phyloP scores from a whole-genome alignment of 2,329 filamentous ascomycete genomes.

The Chaetomium globosum region DNA sequence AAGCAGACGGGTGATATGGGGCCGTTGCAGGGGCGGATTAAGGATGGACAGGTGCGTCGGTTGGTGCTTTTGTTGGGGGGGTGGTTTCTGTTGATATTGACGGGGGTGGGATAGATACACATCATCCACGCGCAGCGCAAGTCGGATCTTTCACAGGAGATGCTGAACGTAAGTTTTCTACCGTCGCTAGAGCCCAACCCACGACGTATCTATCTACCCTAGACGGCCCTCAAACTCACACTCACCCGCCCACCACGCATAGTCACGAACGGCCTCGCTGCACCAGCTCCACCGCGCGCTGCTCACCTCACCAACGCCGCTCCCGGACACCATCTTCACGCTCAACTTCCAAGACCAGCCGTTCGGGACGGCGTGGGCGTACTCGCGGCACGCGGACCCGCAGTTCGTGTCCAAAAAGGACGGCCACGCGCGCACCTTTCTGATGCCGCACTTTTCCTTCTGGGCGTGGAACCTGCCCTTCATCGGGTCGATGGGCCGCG shows the following conservation, averaged over 20 bases:
- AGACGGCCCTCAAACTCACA: not conserved
- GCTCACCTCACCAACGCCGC: conserved; percentile 50
- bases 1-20: conserved; percentile 45
- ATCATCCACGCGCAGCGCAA: conserved; percentile 49
- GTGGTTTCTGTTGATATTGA: not conserved
- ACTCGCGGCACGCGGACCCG: conserved; percentile 51
- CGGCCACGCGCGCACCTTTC: conserved; percentile 46
- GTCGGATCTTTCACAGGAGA: conserved; percentile 48
- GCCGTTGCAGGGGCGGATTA: conserved; percentile 48
- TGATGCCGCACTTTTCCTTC: conserved; percentile 60
- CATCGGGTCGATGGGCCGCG: conserved; percentile 50
- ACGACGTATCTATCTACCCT: not conserved
- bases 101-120: conserved; percentile 42
- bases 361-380: conserved; percentile 49
- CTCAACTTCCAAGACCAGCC: conserved; percentile 57
- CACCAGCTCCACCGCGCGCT: conserved; percentile 58
- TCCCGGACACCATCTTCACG: conserved; percentile 57
- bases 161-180: conserved; percentile 41
- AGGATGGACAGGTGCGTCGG: conserved; percentile 45
- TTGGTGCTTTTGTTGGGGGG: not conserved
- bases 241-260: not conserved
- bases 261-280: conserved; percentile 55
- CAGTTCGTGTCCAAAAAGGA: conserved; percentile 34
- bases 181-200: not conserved
- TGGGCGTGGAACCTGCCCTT: conserved; percentile 58